Evolutionary conservation across 192 early-diverging fungal genomes (phyloP).

Genomic region (Rhizophagus prolifer): DNA sequence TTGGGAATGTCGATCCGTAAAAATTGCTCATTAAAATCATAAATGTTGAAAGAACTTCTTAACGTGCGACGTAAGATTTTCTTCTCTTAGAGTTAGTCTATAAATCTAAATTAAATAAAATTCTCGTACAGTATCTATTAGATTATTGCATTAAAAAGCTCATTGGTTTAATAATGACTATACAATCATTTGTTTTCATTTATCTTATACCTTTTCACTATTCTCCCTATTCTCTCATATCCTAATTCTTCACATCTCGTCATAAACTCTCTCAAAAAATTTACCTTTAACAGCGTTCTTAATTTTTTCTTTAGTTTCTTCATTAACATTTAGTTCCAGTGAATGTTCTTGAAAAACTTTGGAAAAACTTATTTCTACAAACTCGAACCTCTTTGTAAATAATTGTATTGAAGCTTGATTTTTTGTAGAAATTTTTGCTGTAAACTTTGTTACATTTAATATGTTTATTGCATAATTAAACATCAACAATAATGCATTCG

Average conservation of each 20-base stretch:
- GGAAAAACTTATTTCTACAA: slow-evolving; percentile 48
- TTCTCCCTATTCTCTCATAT: no score
- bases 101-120: no score
- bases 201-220: no score
- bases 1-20: no score
- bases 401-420: slow-evolving; percentile 62
- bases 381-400: slow-evolving; percentile 61
- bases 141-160: no score
- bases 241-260: not conserved
- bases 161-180: no score
- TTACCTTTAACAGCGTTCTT: not conserved
- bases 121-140: no score
- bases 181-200: no score
- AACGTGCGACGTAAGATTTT: no score
- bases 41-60: no score
- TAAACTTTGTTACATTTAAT: slow-evolving; percentile 54
- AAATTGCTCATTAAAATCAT: no score
- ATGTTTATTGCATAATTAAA: slow-evolving; percentile 26
- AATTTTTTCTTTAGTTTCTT: not conserved
- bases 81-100: no score
- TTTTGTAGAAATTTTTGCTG: slow-evolving; percentile 63
- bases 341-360: slow-evolving; percentile 71
- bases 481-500: slow-evolving; percentile 4
- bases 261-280: not conserved
- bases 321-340: slow-evolving; percentile 40